Evolutionary conservation across 2,329 filamentous ascomycete species (phyloP).

Genomic region (Sporothrix brasiliensis): DNA sequence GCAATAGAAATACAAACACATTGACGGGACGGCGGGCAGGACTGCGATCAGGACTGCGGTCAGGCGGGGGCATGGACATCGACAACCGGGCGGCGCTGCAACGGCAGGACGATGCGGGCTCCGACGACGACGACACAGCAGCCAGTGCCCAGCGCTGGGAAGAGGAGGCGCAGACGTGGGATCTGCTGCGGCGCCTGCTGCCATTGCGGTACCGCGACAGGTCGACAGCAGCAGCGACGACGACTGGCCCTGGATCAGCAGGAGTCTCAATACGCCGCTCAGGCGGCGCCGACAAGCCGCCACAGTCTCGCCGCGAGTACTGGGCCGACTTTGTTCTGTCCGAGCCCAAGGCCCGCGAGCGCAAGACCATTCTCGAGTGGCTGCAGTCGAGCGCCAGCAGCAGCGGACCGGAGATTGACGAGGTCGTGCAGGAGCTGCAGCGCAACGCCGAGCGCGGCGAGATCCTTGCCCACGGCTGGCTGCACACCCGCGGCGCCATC

Average conservation of each 20-base stretch:
- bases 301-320: constrained; percentile 43
- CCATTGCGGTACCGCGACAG: constrained; percentile 64
- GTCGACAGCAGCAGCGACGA: constrained; percentile 37
- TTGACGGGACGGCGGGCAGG: not conserved
- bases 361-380: constrained; percentile 81
- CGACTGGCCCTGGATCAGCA: constrained; percentile 33
- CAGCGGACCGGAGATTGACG: constrained; percentile 70
- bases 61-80: constrained; percentile 54
- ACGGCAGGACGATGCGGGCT: constrained; percentile 33
- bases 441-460: constrained; percentile 76
- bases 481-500: constrained; percentile 86
- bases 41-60: constrained; percentile 24
- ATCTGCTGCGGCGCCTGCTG: constrained; percentile 75
- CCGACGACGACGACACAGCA: constrained; percentile 35
- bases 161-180: constrained; percentile 88
- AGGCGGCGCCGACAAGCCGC: constrained; percentile 36
- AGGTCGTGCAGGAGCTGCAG: constrained; percentile 75
- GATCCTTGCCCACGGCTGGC: constrained; percentile 84
- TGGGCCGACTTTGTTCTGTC: constrained; percentile 75
- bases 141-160: constrained; percentile 65
- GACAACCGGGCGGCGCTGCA: constrained; percentile 51
- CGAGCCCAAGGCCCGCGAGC: constrained; percentile 74
- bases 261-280: constrained; percentile 26
- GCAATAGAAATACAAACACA: not conserved
- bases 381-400: constrained; percentile 76